Percentiles rank a stretch among this genome's conserved stretches.
Conservation (phyloP, 495 filamentous ascomycete genomes). For the Parathielavia appendiculata region DNA sequence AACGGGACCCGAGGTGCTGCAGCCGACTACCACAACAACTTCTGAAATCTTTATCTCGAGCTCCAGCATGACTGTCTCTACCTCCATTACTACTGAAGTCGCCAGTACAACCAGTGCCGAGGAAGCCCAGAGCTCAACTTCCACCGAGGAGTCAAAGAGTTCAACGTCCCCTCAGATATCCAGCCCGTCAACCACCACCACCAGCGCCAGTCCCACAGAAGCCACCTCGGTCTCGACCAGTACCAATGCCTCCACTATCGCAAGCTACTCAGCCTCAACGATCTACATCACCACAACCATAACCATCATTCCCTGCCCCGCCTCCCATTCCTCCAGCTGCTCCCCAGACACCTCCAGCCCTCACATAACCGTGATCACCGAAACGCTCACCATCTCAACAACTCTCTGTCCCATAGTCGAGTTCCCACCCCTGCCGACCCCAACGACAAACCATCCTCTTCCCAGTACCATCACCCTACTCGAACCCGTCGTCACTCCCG, state of each 20-base stretch:
- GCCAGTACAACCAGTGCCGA: neutral
- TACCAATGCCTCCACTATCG: slow-evolving; percentile 5
- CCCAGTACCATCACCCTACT: neutral
- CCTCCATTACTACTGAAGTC: neutral
- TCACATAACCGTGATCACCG: slow-evolving; percentile 29
- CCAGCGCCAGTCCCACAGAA: neutral
- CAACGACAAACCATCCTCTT: neutral
- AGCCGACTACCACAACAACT: neutral
- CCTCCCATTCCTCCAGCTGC: slow-evolving; percentile 47
- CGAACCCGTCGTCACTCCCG: neutral
- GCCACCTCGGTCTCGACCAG: slow-evolving; percentile 29
- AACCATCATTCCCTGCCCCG: slow-evolving; percentile 39
- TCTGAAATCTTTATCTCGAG: neutral
- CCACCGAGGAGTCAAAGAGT: neutral
- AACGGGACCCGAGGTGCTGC: neutral
- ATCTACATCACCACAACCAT: slow-evolving; percentile 17
- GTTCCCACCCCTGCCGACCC: neutral
- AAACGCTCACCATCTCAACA: slow-evolving; percentile 25
- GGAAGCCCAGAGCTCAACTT: neutral
- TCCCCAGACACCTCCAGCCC: slow-evolving; percentile 48
- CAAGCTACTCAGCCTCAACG: too few relatives aligned
- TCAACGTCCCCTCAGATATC: neutral
- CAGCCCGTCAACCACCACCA: neutral
- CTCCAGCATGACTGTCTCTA: neutral
- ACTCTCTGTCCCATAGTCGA: slow-evolving; percentile 25